A percentile compares a stretch with the other conserved stretches of the same genome.
Conservation (phyloP, 208 protist species). For the Wallacemonas sp. region DNA sequence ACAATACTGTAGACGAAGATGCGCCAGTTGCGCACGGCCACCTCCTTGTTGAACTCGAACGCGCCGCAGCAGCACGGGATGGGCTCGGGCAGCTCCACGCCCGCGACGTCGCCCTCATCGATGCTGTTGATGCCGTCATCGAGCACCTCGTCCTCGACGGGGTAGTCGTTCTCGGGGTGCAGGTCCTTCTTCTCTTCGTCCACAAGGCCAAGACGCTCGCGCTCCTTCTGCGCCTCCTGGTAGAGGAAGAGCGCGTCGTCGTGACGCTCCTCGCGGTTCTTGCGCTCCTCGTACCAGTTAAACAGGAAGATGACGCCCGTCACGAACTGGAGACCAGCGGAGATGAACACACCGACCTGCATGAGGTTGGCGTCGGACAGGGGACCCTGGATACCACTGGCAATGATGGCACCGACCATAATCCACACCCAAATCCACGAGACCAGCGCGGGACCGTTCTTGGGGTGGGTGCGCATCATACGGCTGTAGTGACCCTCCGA, state of each 20-base stretch:
- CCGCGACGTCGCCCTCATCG: slow-evolving; percentile 21
- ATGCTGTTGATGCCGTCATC: not conserved
- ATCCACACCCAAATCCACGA: slow-evolving; percentile 70
- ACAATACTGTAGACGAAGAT: slow-evolving; percentile 52
- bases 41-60: slow-evolving; percentile 68
- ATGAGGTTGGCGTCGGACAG: slow-evolving; percentile 48
- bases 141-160: slow-evolving; percentile 4
- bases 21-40: slow-evolving; percentile 46
- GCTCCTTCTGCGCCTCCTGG: slow-evolving; percentile 29
- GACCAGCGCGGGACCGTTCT: slow-evolving; percentile 48
- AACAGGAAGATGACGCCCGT: slow-evolving; percentile 50
- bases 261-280: slow-evolving; percentile 50
- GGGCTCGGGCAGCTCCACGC: slow-evolving; percentile 16
- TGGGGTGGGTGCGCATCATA: slow-evolving; percentile 50
- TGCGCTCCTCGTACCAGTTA: slow-evolving; percentile 72
- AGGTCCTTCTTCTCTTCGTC: slow-evolving; percentile 7
- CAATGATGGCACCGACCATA: slow-evolving; percentile 46
- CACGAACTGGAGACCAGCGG: slow-evolving; percentile 57
- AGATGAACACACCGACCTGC: slow-evolving; percentile 55
- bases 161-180: slow-evolving; percentile 7
- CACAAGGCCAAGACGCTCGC: slow-evolving; percentile 21
- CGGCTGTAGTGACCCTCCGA: slow-evolving; percentile 80
- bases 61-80: slow-evolving; percentile 35
- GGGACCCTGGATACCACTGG: slow-evolving; percentile 46
- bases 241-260: slow-evolving; percentile 39